Evolutionary conservation across 345 rosid species (phyloP).

Genomic region (Durio zibethinus): DNA sequence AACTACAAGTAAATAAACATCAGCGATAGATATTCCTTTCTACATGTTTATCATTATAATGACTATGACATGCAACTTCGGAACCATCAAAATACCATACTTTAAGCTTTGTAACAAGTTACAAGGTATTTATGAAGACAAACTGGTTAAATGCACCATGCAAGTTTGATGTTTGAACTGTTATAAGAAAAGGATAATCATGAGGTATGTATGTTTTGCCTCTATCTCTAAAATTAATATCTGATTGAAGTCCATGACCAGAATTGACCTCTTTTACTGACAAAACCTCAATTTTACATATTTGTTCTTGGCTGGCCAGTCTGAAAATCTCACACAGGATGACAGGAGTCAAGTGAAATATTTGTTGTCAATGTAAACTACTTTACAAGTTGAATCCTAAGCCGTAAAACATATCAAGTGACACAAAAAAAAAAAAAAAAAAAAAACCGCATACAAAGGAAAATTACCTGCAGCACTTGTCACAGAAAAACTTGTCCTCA

Average conservation of each 20-base stretch:
- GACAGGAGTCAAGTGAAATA: not conserved
- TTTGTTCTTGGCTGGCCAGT: not conserved
- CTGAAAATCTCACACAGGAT: not conserved
- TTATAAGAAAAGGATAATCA: not conserved
- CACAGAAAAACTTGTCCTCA: constrained; percentile 98
- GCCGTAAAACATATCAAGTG: not conserved
- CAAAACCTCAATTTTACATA: not conserved
- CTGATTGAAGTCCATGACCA: not conserved
- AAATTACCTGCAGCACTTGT: constrained; percentile 96
- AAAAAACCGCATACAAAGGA: constrained; percentile 5
- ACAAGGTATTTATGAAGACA: not conserved
- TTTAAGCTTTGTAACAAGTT: not conserved
- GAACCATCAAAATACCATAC: not conserved
- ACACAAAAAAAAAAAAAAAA: not conserved
- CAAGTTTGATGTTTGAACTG: not conserved
- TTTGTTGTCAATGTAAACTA: not conserved
- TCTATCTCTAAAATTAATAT: not conserved
- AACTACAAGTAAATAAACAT: constrained; percentile 44
- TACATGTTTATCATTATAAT: not conserved
- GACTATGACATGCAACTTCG: not conserved
- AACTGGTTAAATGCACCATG: not conserved
- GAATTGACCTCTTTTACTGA: not conserved
- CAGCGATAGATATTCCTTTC: not conserved
- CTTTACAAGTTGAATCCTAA: not conserved
- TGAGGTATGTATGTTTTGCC: not conserved